Base-by-base conservation (phyloP, 352 stramenopile genomes). In the Lagenidium giganteum region DNA sequence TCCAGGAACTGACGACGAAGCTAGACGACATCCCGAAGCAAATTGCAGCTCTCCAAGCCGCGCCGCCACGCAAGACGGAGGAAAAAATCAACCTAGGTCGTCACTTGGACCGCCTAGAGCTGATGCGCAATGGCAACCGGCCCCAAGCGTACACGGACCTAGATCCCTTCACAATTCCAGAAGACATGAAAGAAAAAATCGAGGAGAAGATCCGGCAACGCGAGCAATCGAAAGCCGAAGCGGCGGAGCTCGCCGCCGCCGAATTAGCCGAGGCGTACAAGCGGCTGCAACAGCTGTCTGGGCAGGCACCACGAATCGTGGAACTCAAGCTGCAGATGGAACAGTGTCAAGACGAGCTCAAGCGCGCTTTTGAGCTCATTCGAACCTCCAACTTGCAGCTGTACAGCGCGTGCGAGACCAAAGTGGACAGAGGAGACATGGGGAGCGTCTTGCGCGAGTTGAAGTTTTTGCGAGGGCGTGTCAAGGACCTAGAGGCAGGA, bases 141-240 rank as follows among this genome's bases (percentile, higher is more conserved):
- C 52, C 54, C 8, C 54, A 56, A 9, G 58, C 70, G 9, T 84
- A 73, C 43, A 92, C 79, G 1, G 75, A 89, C 33, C 51, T 92
- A 14, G 51, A 78, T 24, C 68, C 75, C 2, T 89, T 88, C 44
- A 83, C 68, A 12, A 87, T 92, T 27, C 79, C 79, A 0, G 71
- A 87, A 8, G 79, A 92, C 28, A 92, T 92, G 79, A 77, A 78
- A 36, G 56, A 60, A 1, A 88, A 87, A 31, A 79, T 92, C 11
- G 79, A 92, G 39, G 51, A 51, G 23, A 70, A 74, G 28, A 87
- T 89, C 30, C 73, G 76, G 4, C 55, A 79, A 18, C 62, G 72
- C 40, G 67, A 85, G 39, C 42, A 49, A 4, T 71, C 57, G 0
- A 83, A 87, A 34, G 52, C 58, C 5, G 69, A 83, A 39, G 54